phyloP scores from a whole-genome alignment of 148 eudicot genomes.

The Drosera capensis region DNA sequence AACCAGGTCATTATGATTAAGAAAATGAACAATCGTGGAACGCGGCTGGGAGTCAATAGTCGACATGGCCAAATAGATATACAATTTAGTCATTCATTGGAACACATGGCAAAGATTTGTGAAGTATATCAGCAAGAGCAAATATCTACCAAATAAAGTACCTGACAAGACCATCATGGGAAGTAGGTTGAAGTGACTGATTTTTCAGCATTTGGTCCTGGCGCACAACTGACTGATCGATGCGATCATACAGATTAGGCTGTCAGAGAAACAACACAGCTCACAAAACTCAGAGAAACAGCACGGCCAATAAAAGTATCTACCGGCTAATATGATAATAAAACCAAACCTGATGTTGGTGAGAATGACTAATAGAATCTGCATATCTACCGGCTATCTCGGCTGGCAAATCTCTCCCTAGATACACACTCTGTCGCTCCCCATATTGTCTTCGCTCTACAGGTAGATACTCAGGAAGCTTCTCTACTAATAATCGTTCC shows the following conservation, averaged over 20 bases:
- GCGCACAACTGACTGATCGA: constrained; percentile 52
- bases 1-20: constrained; percentile 8
- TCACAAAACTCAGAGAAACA: not conserved
- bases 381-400: constrained; percentile 42
- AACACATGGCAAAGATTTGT: constrained; percentile 3
- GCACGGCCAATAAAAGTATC: not conserved
- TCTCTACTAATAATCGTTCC: constrained; percentile 32
- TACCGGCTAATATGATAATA: not conserved
- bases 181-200: constrained; percentile 59
- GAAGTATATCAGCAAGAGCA: too few relatives aligned
- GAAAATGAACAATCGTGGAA: constrained; percentile 3
- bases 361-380: constrained; percentile 49
- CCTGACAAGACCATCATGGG: constrained; percentile 76
- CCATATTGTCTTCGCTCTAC: constrained; percentile 20
- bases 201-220: constrained; percentile 47
- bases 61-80: not conserved
- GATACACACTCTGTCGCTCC: constrained; percentile 20
- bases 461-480: constrained; percentile 1
- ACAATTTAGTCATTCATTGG: constrained; percentile 1
- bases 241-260: constrained; percentile 69
- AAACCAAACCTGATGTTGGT: constrained; percentile 46
- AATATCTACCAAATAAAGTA: constrained; percentile 16
- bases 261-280: constrained; percentile 11
- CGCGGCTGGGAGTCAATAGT: not conserved
- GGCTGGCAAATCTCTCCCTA: constrained; percentile 45